Evolutionary conservation across 2,329 filamentous ascomycete species (phyloP).

Genomic region (Fusarium oligoseptatum): DNA sequence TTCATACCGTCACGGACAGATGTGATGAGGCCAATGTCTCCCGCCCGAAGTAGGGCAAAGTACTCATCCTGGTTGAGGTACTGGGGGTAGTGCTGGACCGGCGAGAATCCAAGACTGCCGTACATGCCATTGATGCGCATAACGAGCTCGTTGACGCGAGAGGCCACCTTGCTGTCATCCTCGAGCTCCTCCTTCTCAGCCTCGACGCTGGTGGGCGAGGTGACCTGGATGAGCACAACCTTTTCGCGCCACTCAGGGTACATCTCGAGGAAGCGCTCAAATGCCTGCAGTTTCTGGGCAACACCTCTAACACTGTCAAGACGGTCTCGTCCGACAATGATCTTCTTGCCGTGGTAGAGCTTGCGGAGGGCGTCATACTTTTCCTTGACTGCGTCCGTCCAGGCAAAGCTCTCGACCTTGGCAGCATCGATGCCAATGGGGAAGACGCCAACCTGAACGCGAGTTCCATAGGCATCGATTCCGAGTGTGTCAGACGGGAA

Average conservation of each 20-base stretch:
- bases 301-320: slow-evolving; percentile 93
- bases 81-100: slow-evolving; percentile 94
- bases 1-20: slow-evolving; percentile 98
- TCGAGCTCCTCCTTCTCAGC: slow-evolving; percentile 79
- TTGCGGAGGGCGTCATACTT: slow-evolving; percentile 80
- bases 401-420: slow-evolving; percentile 81
- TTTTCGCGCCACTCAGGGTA: slow-evolving; percentile 94
- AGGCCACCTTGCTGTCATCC: slow-evolving; percentile 81
- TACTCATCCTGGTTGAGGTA: slow-evolving; percentile 93
- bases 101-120: slow-evolving; percentile 88
- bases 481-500: slow-evolving; percentile 88
- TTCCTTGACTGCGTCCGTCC: slow-evolving; percentile 76
- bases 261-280: slow-evolving; percentile 89
- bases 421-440: slow-evolving; percentile 94
- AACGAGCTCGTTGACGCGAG: slow-evolving; percentile 90
- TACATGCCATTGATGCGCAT: slow-evolving; percentile 92
- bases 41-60: slow-evolving; percentile 90
- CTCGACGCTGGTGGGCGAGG: slow-evolving; percentile 85
- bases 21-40: slow-evolving; percentile 93
- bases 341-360: slow-evolving; percentile 89
- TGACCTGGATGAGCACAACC: slow-evolving; percentile 95
- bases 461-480: slow-evolving; percentile 88
- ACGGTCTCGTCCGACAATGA: slow-evolving; percentile 95
- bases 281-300: slow-evolving; percentile 95
- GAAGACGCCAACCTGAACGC: slow-evolving; percentile 92